Base-by-base conservation (phyloP, 2,329 filamentous ascomycete species). In the Cordyceps cateniannulata region DNA sequence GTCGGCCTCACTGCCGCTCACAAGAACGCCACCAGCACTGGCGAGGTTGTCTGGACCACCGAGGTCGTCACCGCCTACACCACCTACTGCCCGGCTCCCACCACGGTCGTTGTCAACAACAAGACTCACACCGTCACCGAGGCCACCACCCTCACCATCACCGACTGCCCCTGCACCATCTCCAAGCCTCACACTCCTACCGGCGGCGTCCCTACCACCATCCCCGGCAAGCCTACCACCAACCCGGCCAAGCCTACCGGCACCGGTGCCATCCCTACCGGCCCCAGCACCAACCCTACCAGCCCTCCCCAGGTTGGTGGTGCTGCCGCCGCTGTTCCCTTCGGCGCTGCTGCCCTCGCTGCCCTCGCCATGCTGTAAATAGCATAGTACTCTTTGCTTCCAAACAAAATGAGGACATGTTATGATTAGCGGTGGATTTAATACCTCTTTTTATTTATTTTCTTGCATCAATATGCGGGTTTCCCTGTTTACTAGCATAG, bases 61-160 rank as follows among this genome's bases (percentile, higher is more conserved):
- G 83, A 88, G 80, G 77, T 85, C 65, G 82, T 90, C 66, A 85
- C 84, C 62, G 75, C 78, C 62, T 84, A 84, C 79, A 85, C 82
- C 76, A 91, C 88, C 71, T 90, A 81, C 84, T 91, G 89, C 85
- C 87, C 88, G 22, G 79, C 71, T 67, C 73, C 88, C 66, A 90
- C 88, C 68, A 74, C 78, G 67, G 75, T 90, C 74, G 83, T 81
- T 69, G 79, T 87, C 77, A 82, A 81, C 71, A 78, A 75, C 75
- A 78, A 81, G 73, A 89, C 86, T 76, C 89, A 89, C 82, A 87
- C 82, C 68, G 78, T 91, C 75, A 85, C 85, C 65, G 77, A 44
- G 52, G 59, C 86, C 72, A 87, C 85, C 73, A 87, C 85, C 73
- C 75, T 89, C 74, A 89, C 86, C 78, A 83, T 89, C 80, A 84